Evolutionary conservation across 495 filamentous ascomycete genomes (phyloP).

Genomic region (Trichoderma parareesei): DNA sequence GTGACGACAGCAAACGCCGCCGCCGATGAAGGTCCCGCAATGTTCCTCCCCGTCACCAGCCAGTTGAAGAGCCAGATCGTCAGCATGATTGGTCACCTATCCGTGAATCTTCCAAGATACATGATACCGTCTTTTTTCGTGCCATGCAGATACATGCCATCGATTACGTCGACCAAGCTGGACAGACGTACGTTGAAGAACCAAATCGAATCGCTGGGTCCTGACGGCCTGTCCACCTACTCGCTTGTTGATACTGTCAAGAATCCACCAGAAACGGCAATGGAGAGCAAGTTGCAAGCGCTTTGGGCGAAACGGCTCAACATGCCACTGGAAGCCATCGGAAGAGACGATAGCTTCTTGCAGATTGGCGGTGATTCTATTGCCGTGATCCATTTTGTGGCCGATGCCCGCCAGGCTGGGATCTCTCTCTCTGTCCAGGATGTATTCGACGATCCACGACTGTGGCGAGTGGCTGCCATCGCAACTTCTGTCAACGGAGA

Average conservation of each 20-base stretch:
- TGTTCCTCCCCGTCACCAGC: neutral
- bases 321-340: conserved; percentile 20
- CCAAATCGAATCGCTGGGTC: neutral
- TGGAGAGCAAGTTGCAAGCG: neutral
- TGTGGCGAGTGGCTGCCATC: neutral
- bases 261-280: neutral
- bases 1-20: conserved; percentile 14
- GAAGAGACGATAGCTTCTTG: conserved; percentile 47
- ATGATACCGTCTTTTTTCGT: conserved; percentile 18
- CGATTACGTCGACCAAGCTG: conserved; percentile 47
- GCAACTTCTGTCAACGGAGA: neutral
- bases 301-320: conserved; percentile 1
- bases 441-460: conserved; percentile 40
- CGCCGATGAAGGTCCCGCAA: neutral
- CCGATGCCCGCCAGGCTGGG: neutral
- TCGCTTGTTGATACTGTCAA: conserved; percentile 6
- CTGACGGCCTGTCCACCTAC: neutral
- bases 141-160: conserved; percentile 1
- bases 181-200: neutral
- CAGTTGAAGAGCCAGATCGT: neutral
- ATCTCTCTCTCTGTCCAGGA: neutral
- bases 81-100: conserved; percentile 3
- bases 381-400: neutral
- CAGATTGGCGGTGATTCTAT: conserved; percentile 15
- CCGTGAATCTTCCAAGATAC: conserved; percentile 12